Percentiles rank a stretch among this genome's conserved stretches.
phyloP scores from a whole-genome alignment of 2,329 filamentous ascomycete genomes.

The Microdochium bolleyi region DNA sequence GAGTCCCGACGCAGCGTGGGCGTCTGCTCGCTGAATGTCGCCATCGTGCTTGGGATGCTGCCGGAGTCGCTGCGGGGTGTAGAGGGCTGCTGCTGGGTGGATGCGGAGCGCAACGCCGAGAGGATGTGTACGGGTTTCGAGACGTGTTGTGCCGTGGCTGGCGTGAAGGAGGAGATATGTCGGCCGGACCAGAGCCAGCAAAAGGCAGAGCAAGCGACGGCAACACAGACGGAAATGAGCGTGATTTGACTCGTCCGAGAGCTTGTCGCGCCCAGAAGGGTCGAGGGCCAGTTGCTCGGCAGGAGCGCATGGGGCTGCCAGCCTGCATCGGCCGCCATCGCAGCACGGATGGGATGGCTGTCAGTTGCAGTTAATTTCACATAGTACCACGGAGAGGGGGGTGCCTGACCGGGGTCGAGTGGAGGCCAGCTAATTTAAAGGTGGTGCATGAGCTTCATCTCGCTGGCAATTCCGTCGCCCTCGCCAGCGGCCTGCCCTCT shows the following conservation, averaged over 20 bases:
- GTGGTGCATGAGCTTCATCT: neutral
- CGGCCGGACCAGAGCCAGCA: neutral
- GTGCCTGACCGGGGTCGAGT: too few species aligned
- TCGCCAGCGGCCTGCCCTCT: neutral
- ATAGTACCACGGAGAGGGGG: too few species aligned
- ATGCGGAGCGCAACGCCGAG: neutral
- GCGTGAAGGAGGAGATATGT: neutral
- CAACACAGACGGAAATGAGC: neutral
- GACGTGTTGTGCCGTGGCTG: neutral
- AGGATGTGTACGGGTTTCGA: neutral
- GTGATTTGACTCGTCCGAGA: neutral
- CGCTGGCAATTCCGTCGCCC: too few species aligned
- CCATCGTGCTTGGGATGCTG: slow-evolving; percentile 19
- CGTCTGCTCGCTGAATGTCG: slow-evolving; percentile 22
- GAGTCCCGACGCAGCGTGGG: slow-evolving; percentile 44
- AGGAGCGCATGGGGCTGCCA: neutral
- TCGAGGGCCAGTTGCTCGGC: neutral
- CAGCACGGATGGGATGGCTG: too few species aligned
- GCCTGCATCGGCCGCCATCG: neutral
- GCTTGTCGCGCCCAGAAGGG: neutral
- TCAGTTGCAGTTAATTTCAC: too few species aligned
- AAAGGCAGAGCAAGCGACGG: neutral
- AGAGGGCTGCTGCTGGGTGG: neutral
- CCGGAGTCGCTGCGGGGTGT: slow-evolving; percentile 1
- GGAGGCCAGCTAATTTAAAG: neutral